Conservation (phyloP, 2,329 filamentous ascomycete genomes). For the Zarea fungicola region DNA sequence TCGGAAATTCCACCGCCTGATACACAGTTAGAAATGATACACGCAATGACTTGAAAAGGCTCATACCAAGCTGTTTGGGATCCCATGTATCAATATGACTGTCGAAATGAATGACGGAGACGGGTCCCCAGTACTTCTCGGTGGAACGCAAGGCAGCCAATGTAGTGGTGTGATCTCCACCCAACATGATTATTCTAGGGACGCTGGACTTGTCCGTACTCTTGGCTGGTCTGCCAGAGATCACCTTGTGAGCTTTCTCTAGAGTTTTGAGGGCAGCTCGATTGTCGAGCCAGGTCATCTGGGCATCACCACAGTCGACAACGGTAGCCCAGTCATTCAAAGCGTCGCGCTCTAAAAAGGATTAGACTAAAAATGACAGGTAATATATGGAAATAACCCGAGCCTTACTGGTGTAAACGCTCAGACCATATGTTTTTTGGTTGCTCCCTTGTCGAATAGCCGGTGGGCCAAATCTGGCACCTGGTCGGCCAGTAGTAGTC, state of each 20-base stretch:
- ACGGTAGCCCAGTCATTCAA: conserved; percentile 59
- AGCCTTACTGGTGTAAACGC: conserved; percentile 18
- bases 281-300: conserved; percentile 20
- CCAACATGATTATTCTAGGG: conserved; percentile 52
- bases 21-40: background rate
- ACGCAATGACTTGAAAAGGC: background rate
- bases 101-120: conserved; percentile 68
- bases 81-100: conserved; percentile 40
- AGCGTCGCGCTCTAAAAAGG: conserved; percentile 15
- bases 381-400: background rate
- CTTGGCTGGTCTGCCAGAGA: conserved; percentile 15
- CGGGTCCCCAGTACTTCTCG: conserved; percentile 51
- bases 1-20: conserved; percentile 18
- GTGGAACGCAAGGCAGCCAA: conserved; percentile 61
- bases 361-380: background rate
- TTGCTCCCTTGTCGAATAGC: conserved; percentile 75
- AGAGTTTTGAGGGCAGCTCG: conserved; percentile 18
- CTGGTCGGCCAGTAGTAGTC: conserved; percentile 20
- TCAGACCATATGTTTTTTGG: conserved; percentile 39
- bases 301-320: conserved; percentile 70
- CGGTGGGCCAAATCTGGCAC: conserved; percentile 69
- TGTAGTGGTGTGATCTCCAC: conserved; percentile 66
- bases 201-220: conserved; percentile 13
- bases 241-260: conserved; percentile 18
- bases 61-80: conserved; percentile 16